phyloP scores from a whole-genome alignment of 2,329 filamentous ascomycete genomes.

The Cercospora beticola region DNA sequence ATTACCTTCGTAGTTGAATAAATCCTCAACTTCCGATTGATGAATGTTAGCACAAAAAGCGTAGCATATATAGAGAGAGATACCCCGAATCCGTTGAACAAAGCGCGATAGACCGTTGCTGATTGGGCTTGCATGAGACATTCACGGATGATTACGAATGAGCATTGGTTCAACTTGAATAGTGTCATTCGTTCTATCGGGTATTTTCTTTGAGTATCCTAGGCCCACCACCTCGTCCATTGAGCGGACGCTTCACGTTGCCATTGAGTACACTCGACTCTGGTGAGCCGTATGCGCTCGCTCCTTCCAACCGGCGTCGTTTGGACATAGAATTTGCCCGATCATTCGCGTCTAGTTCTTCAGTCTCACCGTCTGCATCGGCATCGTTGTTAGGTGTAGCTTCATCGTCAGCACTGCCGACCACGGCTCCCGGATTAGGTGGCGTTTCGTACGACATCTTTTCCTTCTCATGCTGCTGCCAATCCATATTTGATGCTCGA shows the following conservation, averaged over 20 bases:
- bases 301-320: constrained; percentile 14
- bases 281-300: neutral
- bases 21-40: neutral
- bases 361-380: constrained; percentile 27
- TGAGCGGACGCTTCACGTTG: constrained; percentile 6
- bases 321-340: constrained; percentile 20
- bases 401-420: constrained; percentile 26
- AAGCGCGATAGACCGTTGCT: neutral
- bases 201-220: constrained; percentile 5
- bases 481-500: constrained; percentile 6
- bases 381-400: constrained; percentile 18
- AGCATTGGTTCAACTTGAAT: neutral
- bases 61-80: constrained; percentile 5
- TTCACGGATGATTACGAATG: neutral
- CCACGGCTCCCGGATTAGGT: constrained; percentile 32
- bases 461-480: constrained; percentile 7
- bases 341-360: constrained; percentile 17
- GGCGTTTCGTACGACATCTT: constrained; percentile 34
- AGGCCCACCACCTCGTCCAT: neutral
- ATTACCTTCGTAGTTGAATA: constrained; percentile 36
- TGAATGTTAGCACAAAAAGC: neutral
- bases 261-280: neutral
- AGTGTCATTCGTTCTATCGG: neutral
- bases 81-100: neutral
- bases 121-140: constrained; percentile 1